Base-by-base conservation (phyloP, 78 protist genomes). In the Dictyostelium brefeldianum region DNA sequence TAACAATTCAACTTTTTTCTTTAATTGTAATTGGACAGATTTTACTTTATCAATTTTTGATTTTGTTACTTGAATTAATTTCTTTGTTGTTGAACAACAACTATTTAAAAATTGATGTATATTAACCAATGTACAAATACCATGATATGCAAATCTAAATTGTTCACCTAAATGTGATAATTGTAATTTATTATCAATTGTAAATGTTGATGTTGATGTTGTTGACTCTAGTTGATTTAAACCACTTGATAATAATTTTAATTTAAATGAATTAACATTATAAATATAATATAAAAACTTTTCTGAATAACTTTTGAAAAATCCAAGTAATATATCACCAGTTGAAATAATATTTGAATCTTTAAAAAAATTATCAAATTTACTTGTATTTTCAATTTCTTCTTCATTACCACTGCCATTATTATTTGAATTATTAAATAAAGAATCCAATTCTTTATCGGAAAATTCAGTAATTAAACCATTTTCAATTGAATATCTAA, bases 71-170 rank as follows among this genome's bases (percentile, higher is more conserved):
- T 62, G 75, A 3, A 67, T 67, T 27, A 31, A 29, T 12, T 36
- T 80, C 46, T 27, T 80, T 31, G 41, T 50, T 9, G 43, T 78
- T 4, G 17, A 11, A 11, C 15, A 53, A 47, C 57, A 47, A 31
- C 62, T 78, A 17, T 78, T 22, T 11, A 47, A n/a, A 25, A 78
- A 47, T 12, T 22, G 50, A 43, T 79, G 50, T 4, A 79, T 17
- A 79, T 41, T 22, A 1, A 74, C 59, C 12, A 25, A 22, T 43
- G 31, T 57, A 59, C 31, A 59, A 79, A 79, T 79, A n/a, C 75
- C 75, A 67, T 67, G 25, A 15, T 67, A 67, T 12, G 75, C 75
- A 25, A 67, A 25, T 67, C 36, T 67, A 17, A 67, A 67, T 67
- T 67, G 75, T 27, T 31, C 29, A 15, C 75, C 36, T 29, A 67